Percentiles rank a stretch among this genome's conserved stretches.
phyloP scores from a whole-genome alignment of 441 rosid genomes.

The Capsella rubella region DNA sequence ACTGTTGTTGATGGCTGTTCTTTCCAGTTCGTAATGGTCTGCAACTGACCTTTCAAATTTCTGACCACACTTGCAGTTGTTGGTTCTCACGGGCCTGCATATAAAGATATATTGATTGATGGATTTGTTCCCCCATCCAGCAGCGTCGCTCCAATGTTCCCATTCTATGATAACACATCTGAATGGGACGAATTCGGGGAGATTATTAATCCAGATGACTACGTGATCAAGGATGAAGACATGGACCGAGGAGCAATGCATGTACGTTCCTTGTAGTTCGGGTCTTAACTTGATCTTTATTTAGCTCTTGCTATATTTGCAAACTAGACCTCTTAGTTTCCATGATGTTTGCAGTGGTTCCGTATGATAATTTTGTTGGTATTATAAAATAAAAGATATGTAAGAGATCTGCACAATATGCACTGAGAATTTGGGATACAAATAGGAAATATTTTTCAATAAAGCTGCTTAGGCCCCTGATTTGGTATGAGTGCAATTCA shows the following conservation, averaged over 20 bases:
- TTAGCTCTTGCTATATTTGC: slow-evolving; percentile 11
- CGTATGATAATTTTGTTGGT: neutral
- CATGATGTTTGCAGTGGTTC: slow-evolving; percentile 25
- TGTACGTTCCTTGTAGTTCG: slow-evolving; percentile 53
- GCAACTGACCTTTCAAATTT: slow-evolving; percentile 31
- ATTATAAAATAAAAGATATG: neutral
- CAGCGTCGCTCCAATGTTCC: slow-evolving; percentile 95
- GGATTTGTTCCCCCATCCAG: slow-evolving; percentile 91
- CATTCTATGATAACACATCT: slow-evolving; percentile 73
- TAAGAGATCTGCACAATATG: slow-evolving; percentile 6
- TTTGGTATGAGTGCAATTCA: slow-evolving; percentile 2
- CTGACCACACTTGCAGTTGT: slow-evolving; percentile 51
- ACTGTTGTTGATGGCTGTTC: neutral
- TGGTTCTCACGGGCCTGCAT: slow-evolving; percentile 67
- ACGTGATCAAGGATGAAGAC: slow-evolving; percentile 84
- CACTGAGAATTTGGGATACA: slow-evolving; percentile 11
- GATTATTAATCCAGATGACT: slow-evolving; percentile 95
- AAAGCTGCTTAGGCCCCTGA: slow-evolving; percentile 13
- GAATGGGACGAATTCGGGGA: slow-evolving; percentile 99
- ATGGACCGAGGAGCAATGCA: slow-evolving; percentile 74
- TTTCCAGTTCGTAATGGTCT: slow-evolving; percentile 22
- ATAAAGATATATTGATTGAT: slow-evolving; percentile 82
- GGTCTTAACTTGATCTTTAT: slow-evolving; percentile 37
- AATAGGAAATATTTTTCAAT: neutral
- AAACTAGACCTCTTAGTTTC: slow-evolving; percentile 17